phyloP scores from a whole-genome alignment of 805 yeast species.

The Pichia deserticola region DNA sequence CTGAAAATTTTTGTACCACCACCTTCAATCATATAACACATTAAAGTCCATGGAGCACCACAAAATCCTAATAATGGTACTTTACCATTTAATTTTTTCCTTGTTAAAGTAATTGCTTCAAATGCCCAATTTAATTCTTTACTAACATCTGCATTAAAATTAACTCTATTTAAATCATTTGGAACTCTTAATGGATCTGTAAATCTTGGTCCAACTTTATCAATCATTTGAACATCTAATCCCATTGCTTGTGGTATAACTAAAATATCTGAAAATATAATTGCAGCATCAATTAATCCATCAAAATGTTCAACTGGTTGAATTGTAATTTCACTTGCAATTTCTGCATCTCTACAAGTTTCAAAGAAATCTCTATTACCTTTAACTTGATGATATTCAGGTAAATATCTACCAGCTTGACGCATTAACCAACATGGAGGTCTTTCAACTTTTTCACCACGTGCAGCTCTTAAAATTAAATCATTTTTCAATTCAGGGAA shows the following conservation, averaged over 20 bases:
- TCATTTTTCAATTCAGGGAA: constrained; percentile 86
- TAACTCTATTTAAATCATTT: constrained; percentile 51
- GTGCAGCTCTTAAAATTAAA: constrained; percentile 83
- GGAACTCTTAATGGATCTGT: constrained; percentile 78
- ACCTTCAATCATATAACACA: constrained; percentile 97
- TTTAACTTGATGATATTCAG: constrained; percentile 88
- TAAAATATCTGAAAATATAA: constrained; percentile 88
- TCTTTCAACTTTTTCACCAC: constrained; percentile 84
- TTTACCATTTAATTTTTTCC: constrained; percentile 77
- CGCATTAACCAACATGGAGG: constrained; percentile 99
- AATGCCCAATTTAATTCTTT: constrained; percentile 90
- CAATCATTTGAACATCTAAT: constrained; percentile 87
- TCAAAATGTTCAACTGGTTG: constrained; percentile 89
- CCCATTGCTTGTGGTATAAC: constrained; percentile 99
- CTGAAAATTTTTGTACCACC: constrained; percentile 91
- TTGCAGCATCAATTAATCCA: constrained; percentile 92
- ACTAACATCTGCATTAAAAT: constrained; percentile 56
- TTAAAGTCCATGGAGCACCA: constrained; percentile 97
- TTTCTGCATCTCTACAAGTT: constrained; percentile 90
- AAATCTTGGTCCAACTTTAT: constrained; percentile 91
- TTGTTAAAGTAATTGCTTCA: constrained; percentile 86
- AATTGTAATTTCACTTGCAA: constrained; percentile 88
- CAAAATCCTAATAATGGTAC: constrained; percentile 93
- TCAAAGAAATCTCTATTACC: constrained; percentile 85
- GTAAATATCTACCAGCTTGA: constrained; percentile 92